A percentile compares a stretch with the other conserved stretches of the same genome.
Evolutionary conservation across 116 monocot species (phyloP).

Genomic region (Iris pallida): DNA sequence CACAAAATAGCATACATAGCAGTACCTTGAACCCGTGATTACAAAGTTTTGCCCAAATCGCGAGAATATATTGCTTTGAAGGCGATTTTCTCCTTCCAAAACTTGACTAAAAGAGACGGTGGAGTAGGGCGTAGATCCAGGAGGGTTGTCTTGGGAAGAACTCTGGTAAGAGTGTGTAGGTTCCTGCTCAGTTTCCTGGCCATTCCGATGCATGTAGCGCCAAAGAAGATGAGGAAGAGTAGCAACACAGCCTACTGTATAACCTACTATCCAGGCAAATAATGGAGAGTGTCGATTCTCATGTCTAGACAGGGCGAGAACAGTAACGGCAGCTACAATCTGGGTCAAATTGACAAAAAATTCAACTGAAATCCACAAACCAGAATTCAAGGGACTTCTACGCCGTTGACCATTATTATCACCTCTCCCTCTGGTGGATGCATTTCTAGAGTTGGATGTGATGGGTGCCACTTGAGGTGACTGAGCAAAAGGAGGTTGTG

Average conservation of each 20-base stretch:
- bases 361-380: slow-evolving; percentile 39
- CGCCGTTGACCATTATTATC: slow-evolving; percentile 36
- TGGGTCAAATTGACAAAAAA: slow-evolving; percentile 32
- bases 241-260: slow-evolving; percentile 30
- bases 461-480: slow-evolving; percentile 21
- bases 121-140: slow-evolving; percentile 14
- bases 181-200: slow-evolving; percentile 11
- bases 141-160: slow-evolving; percentile 14
- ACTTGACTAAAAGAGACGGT: slow-evolving; percentile 12
- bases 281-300: slow-evolving; percentile 34
- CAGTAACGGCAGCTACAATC: slow-evolving; percentile 30
- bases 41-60: slow-evolving; percentile 10
- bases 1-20: not conserved
- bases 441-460: slow-evolving; percentile 23
- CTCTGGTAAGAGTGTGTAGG: slow-evolving; percentile 9
- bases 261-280: slow-evolving; percentile 36
- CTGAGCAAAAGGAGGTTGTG: slow-evolving; percentile 16
- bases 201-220: slow-evolving; percentile 26
- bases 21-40: slow-evolving; percentile 23
- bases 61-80: not conserved
- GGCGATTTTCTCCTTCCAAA: slow-evolving; percentile 4
- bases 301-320: slow-evolving; percentile 28
- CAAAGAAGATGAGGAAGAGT: slow-evolving; percentile 41
- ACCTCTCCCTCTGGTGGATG: slow-evolving; percentile 33
- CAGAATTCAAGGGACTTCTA: slow-evolving; percentile 59